phyloP scores from a whole-genome alignment of 257 asterid species.

The Fraxinus americana region DNA sequence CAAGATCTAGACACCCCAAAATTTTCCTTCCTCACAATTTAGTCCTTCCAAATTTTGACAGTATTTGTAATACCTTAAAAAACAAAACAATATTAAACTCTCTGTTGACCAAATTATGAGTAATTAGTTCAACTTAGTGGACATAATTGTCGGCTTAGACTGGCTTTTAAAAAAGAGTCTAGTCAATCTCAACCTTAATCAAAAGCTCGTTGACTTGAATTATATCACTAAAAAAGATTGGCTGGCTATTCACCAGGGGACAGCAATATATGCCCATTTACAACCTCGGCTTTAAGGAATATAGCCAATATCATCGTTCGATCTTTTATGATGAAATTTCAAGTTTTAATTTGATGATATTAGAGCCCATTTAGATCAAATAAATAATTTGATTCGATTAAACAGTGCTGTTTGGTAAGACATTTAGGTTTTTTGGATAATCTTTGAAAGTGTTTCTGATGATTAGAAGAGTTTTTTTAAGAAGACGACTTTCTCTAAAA shows the following conservation, averaged over 20 bases:
- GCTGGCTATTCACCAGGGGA: conserved; percentile 50
- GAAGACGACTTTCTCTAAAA: too few relatives aligned
- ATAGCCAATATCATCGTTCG: background rate
- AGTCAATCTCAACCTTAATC: conserved; percentile 58
- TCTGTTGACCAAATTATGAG: conserved; percentile 11
- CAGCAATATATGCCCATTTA: conserved; percentile 37
- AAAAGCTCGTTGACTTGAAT: conserved; percentile 41
- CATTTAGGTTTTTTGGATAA: too few relatives aligned
- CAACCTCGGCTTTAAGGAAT: background rate
- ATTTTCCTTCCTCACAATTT: background rate
- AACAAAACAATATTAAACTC: background rate
- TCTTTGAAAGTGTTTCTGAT: too few relatives aligned
- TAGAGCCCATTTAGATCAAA: too few relatives aligned
- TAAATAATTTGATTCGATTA: too few relatives aligned
- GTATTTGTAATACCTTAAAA: background rate
- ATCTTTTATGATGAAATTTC: background rate
- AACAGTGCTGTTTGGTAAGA: too few relatives aligned
- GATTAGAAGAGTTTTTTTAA: too few relatives aligned
- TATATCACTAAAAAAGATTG: conserved; percentile 41
- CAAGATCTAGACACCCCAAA: background rate
- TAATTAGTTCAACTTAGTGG: conserved; percentile 14
- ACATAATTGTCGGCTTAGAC: conserved; percentile 19
- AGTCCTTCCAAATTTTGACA: background rate
- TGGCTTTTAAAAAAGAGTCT: conserved; percentile 14
- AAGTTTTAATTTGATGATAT: too few relatives aligned